A percentile compares a stretch with the other conserved stretches of the same genome.
phyloP scores from a whole-genome alignment of 441 rosid genomes.

The Croton laevigatus region DNA sequence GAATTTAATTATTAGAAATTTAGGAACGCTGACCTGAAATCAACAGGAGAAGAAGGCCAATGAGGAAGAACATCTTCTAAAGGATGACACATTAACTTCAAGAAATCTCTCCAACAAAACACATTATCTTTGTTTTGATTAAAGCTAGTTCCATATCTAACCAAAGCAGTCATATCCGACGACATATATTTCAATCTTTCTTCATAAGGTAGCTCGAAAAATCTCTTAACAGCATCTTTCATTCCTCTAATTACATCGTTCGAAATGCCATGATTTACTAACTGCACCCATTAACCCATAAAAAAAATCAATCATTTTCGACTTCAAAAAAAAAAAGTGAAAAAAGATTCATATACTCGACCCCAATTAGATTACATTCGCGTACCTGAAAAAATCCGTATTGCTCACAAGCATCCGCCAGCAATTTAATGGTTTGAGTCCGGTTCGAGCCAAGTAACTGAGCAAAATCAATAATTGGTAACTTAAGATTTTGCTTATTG shows the following conservation, averaged over 20 bases:
- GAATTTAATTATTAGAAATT: background rate
- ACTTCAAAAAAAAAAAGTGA: background rate
- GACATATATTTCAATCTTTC: conserved; percentile 79
- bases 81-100: conserved; percentile 66
- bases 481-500: conserved; percentile 33
- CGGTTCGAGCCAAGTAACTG: conserved; percentile 55
- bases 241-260: conserved; percentile 39
- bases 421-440: conserved; percentile 40
- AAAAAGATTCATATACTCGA: background rate
- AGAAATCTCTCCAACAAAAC: conserved; percentile 85
- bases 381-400: conserved; percentile 77
- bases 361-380: background rate
- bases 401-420: conserved; percentile 53
- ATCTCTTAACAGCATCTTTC: conserved; percentile 55
- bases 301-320: background rate
- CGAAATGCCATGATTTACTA: conserved; percentile 67
- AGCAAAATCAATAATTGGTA: conserved; percentile 70
- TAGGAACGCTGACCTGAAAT: conserved; percentile 43
- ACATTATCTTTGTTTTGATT: conserved; percentile 71
- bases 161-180: conserved; percentile 56
- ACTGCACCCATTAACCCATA: conserved; percentile 30
- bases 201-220: conserved; percentile 64
- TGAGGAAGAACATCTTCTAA: conserved; percentile 49
- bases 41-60: conserved; percentile 81
- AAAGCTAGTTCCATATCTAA: conserved; percentile 82